A percentile compares a stretch with the other conserved stretches of the same genome.
Conservation (phyloP, 1,284 basidiomycete genomes). For the Cutaneotrichosporon sp. region DNA sequence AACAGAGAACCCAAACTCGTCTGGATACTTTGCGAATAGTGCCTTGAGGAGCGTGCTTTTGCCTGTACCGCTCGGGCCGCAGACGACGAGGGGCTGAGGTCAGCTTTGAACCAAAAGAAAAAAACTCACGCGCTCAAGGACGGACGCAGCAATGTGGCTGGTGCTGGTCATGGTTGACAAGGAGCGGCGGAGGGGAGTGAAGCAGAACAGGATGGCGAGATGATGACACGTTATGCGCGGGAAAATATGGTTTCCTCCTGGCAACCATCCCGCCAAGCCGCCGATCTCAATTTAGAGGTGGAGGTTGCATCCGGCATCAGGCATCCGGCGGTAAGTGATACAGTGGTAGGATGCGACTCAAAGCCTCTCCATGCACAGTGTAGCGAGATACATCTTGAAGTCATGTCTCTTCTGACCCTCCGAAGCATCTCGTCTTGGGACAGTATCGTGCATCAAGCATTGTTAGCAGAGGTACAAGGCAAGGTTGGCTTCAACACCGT, state of each 20-base stretch:
- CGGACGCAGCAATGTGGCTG: conserved; percentile 9
- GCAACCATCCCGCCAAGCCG: background rate
- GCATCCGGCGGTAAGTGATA: background rate
- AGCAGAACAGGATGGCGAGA: conserved; percentile 3
- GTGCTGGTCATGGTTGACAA: conserved; percentile 9
- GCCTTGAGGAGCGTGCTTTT: conserved; percentile 87
- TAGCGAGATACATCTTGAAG: too few relatives aligned
- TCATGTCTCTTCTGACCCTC: too few relatives aligned
- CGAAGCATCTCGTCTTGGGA: too few relatives aligned
- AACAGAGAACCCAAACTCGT: conserved; percentile 88
- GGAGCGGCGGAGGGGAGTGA: conserved; percentile 6
- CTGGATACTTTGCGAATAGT: conserved; percentile 78
- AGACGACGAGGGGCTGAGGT: conserved; percentile 66
- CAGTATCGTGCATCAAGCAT: too few relatives aligned
- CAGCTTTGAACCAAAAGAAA: conserved; percentile 1
- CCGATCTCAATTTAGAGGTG: background rate
- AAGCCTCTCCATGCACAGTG: background rate
- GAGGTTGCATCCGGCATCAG: background rate
- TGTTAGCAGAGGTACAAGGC: background rate
- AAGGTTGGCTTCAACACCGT: too few relatives aligned
- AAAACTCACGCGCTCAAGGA: conserved; percentile 18
- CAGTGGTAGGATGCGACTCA: background rate
- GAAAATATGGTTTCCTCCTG: background rate
- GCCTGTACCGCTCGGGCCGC: conserved; percentile 86
- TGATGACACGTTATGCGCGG: conserved; percentile 3